phyloP scores from a whole-genome alignment of 208 protist genomes.

The Balamuthia mandrillaris region DNA sequence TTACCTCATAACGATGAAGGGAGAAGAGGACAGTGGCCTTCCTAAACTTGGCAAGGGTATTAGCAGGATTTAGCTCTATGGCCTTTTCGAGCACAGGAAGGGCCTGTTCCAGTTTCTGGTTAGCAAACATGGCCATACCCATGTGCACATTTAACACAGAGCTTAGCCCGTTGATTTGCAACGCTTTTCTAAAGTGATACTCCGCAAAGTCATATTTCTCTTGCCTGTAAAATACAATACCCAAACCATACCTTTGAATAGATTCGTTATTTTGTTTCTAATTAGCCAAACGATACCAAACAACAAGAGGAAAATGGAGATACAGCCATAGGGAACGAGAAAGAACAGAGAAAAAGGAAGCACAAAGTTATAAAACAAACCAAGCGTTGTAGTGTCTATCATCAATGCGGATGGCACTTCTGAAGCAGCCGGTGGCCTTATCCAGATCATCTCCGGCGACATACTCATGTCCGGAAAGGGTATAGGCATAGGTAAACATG shows the following conservation, averaged over 20 bases:
- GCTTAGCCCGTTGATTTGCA: conserved; percentile 77
- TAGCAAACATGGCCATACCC: conserved; percentile 54
- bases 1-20: conserved; percentile 66
- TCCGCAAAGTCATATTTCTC: conserved; percentile 84
- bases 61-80: conserved; percentile 75
- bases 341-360: no score
- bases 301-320: background rate
- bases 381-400: conserved; percentile 91
- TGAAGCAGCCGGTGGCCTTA: conserved; percentile 84
- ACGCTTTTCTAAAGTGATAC: conserved; percentile 83
- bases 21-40: conserved; percentile 81
- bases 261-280: background rate
- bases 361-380: background rate
- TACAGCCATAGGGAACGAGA: background rate
- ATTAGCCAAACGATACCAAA: background rate
- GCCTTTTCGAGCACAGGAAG: conserved; percentile 76
- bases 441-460: conserved; percentile 86
- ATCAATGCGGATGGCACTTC: conserved; percentile 84
- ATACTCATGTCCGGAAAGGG: conserved; percentile 90
- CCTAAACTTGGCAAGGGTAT: conserved; percentile 82
- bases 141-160: conserved; percentile 72
- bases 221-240: conserved; percentile 84
- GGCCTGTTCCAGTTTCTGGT: conserved; percentile 68
- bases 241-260: conserved; percentile 80
- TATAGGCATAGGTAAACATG: conserved; percentile 86